Evolutionary conservation across 2,329 filamentous ascomycete species (phyloP).

Genomic region (Zymoseptoria tritici): DNA sequence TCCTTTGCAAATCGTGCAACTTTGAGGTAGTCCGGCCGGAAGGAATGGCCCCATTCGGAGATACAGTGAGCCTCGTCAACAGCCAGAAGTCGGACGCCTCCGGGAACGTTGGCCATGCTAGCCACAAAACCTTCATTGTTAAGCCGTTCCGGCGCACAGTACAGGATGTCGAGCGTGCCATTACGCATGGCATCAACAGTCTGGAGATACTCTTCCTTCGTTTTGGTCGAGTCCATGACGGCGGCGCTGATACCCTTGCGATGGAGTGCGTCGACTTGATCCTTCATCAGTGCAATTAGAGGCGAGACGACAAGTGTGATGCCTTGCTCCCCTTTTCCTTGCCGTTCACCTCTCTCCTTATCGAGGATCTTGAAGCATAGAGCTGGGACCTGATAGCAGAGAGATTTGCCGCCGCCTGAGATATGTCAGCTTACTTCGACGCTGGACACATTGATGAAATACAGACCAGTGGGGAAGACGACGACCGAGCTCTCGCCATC

Average conservation of each 20-base stretch:
- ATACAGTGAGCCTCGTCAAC: slow-evolving; percentile 55
- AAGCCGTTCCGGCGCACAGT: slow-evolving; percentile 53
- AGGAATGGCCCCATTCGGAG: slow-evolving; percentile 35
- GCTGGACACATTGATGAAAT: neutral
- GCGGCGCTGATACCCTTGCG: slow-evolving; percentile 46
- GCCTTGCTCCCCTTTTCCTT: slow-evolving; percentile 33
- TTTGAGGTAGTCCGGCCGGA: slow-evolving; percentile 42
- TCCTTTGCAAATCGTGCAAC: slow-evolving; percentile 51
- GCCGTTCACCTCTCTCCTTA: slow-evolving; percentile 22
- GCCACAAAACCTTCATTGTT: slow-evolving; percentile 56
- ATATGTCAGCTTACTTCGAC: neutral
- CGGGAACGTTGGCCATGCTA: slow-evolving; percentile 47
- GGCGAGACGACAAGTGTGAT: slow-evolving; percentile 52
- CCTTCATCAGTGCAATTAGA: slow-evolving; percentile 53
- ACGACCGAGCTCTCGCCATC: slow-evolving; percentile 38
- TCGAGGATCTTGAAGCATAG: slow-evolving; percentile 38
- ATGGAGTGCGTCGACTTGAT: slow-evolving; percentile 51
- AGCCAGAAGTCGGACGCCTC: slow-evolving; percentile 50
- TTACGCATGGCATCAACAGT: slow-evolving; percentile 41
- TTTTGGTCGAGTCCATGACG: slow-evolving; percentile 51
- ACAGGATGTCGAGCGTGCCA: slow-evolving; percentile 48
- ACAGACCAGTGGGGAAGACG: slow-evolving; percentile 34
- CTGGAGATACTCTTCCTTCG: slow-evolving; percentile 32
- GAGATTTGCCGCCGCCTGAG: slow-evolving; percentile 34
- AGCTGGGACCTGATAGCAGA: slow-evolving; percentile 40